These are phyloP conservation scores for Apiospora sp. DNA, from an alignment of 2,329 filamentous ascomycete species.

Conservation along the genomic window DNA sequence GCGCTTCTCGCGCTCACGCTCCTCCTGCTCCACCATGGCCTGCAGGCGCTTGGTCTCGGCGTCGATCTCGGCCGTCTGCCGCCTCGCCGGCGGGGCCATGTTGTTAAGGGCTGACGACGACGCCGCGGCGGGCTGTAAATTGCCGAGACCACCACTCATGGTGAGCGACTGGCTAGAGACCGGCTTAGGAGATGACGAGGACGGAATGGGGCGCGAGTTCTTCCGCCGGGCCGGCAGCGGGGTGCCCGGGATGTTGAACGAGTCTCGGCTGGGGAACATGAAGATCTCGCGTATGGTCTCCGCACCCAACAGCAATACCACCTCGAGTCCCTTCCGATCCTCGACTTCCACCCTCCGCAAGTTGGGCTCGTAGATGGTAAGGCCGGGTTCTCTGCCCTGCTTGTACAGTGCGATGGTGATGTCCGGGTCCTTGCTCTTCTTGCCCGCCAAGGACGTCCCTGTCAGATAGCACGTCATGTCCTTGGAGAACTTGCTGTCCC, in stretches of 20 bases:
- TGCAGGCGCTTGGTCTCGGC: conserved; percentile 80
- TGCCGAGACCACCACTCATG: conserved; percentile 53
- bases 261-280: conserved; percentile 70
- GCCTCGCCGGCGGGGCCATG: conserved; percentile 29
- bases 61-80: conserved; percentile 59
- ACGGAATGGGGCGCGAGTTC: conserved; percentile 52
- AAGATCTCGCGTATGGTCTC: conserved; percentile 73
- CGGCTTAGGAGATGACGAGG: conserved; percentile 38
- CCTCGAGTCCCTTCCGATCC: conserved; percentile 90
- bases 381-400: conserved; percentile 48
- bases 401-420: conserved; percentile 93
- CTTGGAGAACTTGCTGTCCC: conserved; percentile 84
- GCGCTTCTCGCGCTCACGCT: conserved; percentile 62
- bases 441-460: conserved; percentile 76
- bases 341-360: conserved; percentile 90
- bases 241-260: conserved; percentile 72
- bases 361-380: conserved; percentile 95
- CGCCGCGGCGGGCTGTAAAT: conserved; percentile 52
- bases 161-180: conserved; percentile 35
- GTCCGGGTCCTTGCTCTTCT: conserved; percentile 89
- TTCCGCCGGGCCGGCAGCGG: conserved; percentile 44
- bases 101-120: conserved; percentile 35
- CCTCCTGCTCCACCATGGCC: conserved; percentile 61
- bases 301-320: conserved; percentile 73
- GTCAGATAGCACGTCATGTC: conserved; percentile 90